phyloP scores from a whole-genome alignment of 2,329 filamentous ascomycete genomes.

The Xylaria sp. region DNA sequence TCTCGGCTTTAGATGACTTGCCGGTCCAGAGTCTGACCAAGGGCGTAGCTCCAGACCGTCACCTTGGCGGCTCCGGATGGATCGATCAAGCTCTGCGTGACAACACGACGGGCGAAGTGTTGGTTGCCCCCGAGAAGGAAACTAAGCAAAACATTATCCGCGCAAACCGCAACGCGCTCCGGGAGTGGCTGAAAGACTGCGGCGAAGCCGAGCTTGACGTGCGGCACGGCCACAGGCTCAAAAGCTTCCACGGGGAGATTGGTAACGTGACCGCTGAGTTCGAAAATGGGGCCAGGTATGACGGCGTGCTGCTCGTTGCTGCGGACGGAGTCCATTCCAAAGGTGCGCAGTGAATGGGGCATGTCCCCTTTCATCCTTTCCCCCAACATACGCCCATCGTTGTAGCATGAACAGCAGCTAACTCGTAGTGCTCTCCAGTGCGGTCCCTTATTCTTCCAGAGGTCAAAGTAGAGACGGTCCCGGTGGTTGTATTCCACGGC shows the following conservation, averaged over 20 bases:
- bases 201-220: not conserved
- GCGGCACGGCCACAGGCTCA: constrained; percentile 15
- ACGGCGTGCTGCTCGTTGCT: constrained; percentile 1
- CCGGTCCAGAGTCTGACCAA: too few relatives aligned
- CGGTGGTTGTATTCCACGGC: not conserved
- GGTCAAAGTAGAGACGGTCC: not conserved
- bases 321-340: constrained; percentile 6
- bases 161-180: too few relatives aligned
- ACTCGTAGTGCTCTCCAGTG: not conserved
- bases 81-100: too few relatives aligned
- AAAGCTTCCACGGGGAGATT: constrained; percentile 58
- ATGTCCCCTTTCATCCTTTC: too few relatives aligned
- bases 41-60: too few relatives aligned
- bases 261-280: not conserved
- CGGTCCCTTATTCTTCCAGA: not conserved
- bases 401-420: not conserved
- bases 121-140: too few relatives aligned
- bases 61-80: too few relatives aligned
- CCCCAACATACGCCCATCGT: too few relatives aligned
- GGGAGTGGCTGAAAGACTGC: too few relatives aligned
- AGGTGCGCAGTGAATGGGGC: constrained; percentile 1
- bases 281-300: not conserved
- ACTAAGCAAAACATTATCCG: too few relatives aligned
- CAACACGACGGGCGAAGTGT: too few relatives aligned
- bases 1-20: too few relatives aligned